Conservation (phyloP, 495 filamentous ascomycete genomes). For the Hypoxylon fuscum region DNA sequence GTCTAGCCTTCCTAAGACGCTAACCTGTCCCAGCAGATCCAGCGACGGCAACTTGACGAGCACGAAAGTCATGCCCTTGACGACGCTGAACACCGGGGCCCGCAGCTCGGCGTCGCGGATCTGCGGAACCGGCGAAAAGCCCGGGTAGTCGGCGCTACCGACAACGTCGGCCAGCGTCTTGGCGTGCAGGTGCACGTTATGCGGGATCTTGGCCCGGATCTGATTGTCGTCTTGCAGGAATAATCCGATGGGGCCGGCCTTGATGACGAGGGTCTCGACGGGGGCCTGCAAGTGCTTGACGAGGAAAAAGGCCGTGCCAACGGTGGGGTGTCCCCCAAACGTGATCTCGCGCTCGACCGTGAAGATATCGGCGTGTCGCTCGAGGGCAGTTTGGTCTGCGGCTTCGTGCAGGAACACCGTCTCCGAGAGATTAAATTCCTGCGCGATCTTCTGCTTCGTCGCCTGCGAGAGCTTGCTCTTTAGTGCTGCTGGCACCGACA, state of each 20-base stretch:
- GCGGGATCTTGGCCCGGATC: constrained; percentile 68
- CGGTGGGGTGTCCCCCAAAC: constrained; percentile 82
- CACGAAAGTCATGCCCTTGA: constrained; percentile 74
- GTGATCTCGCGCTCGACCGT: constrained; percentile 68
- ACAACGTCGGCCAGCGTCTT: constrained; percentile 41
- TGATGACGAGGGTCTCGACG: constrained; percentile 61
- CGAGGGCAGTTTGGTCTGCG: constrained; percentile 15
- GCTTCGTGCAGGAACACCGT: constrained; percentile 77
- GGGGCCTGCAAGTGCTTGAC: constrained; percentile 41
- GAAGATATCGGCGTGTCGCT: constrained; percentile 74
- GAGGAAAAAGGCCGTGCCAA: constrained; percentile 73
- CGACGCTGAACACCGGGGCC: constrained; percentile 67
- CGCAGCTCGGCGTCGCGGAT: constrained; percentile 48
- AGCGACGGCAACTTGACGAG: constrained; percentile 61
- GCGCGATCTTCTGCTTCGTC: constrained; percentile 71
- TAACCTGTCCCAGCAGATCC: constrained; percentile 52
- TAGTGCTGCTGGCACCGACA: constrained; percentile 57
- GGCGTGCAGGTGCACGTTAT: constrained; percentile 70
- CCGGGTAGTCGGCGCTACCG: background rate
- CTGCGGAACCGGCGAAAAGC: constrained; percentile 35
- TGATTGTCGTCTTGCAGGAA: constrained; percentile 10
- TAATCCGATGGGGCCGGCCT: constrained; percentile 65
- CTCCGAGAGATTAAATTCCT: constrained; percentile 87
- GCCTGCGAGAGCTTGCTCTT: constrained; percentile 52
- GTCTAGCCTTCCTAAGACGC: constrained; percentile 30